phyloP scores from a whole-genome alignment of 306 rosid genomes.

The Dicorynia guianensis region DNA sequence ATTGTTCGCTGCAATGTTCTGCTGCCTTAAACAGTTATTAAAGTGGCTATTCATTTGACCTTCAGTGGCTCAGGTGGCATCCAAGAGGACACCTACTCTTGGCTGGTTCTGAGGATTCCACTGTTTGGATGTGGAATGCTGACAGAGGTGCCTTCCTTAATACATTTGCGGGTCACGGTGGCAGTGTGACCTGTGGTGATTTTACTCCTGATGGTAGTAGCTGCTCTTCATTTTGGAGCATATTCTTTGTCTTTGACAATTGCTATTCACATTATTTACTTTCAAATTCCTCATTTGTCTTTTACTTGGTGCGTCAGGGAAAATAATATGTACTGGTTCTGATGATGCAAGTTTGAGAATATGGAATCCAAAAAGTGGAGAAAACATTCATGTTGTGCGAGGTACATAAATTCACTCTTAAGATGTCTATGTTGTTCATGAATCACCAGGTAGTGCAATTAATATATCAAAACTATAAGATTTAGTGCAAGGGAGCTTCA shows the following conservation, averaged over 20 bases:
- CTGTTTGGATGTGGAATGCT: slow-evolving; percentile 94
- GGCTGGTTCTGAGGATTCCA: slow-evolving; percentile 91
- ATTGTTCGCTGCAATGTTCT: slow-evolving; percentile 17
- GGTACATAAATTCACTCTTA: slow-evolving; percentile 58
- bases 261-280: slow-evolving; percentile 5
- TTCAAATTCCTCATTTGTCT: slow-evolving; percentile 1
- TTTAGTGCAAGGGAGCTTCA: neutral
- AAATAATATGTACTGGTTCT: slow-evolving; percentile 88
- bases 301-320: slow-evolving; percentile 63
- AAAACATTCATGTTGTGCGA: slow-evolving; percentile 76
- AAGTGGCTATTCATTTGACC: slow-evolving; percentile 38
- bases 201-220: slow-evolving; percentile 93
- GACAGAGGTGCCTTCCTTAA: slow-evolving; percentile 62
- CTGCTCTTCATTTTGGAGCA: slow-evolving; percentile 41
- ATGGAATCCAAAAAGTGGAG: slow-evolving; percentile 88
- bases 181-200: slow-evolving; percentile 88
- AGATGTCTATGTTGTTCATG: slow-evolving; percentile 20
- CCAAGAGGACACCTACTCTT: slow-evolving; percentile 82
- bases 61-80: slow-evolving; percentile 97
- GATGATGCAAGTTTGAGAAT: slow-evolving; percentile 86
- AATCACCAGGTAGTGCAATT: slow-evolving; percentile 10
- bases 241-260: neutral
- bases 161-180: slow-evolving; percentile 77
- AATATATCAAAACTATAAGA: slow-evolving; percentile 6
- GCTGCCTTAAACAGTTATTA: slow-evolving; percentile 5